Conservation (phyloP, 495 filamentous ascomycete genomes). For the Penicillium coffeae region DNA sequence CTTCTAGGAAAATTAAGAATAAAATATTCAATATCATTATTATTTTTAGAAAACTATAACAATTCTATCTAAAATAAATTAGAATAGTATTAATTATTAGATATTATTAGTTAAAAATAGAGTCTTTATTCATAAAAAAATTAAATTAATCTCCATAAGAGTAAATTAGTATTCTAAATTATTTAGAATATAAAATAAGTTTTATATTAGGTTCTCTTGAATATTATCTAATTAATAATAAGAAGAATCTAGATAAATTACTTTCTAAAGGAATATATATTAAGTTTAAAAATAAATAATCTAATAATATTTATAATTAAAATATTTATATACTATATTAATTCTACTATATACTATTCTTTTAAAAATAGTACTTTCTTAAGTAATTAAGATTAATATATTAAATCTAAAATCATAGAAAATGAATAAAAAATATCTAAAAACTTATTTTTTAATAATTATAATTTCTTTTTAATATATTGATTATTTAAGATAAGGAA, state of each 20-base stretch:
- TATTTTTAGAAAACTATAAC: background rate
- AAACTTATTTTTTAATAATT: too few species aligned
- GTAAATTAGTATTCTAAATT: background rate
- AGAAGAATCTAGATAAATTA: background rate
- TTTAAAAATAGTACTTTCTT: too few species aligned
- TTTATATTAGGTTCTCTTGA: background rate
- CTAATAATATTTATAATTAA: background rate
- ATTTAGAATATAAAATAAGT: background rate
- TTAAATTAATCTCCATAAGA: background rate
- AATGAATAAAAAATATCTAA: background rate
- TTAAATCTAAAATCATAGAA: background rate
- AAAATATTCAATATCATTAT: too few species aligned
- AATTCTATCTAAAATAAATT: too few species aligned
- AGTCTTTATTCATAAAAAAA: background rate
- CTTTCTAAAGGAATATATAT: background rate
- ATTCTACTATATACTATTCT: background rate
- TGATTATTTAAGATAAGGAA: too few species aligned
- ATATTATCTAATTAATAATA: background rate
- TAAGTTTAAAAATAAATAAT: background rate
- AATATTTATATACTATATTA: background rate
- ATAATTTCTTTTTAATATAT: too few species aligned
- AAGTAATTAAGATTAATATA: too few species aligned
- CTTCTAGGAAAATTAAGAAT: too few species aligned
- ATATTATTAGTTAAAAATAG: background rate
- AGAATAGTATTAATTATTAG: background rate